Conservation (phyloP, 192 early-diverging fungal species). For the Cladochytrium replicatum region DNA sequence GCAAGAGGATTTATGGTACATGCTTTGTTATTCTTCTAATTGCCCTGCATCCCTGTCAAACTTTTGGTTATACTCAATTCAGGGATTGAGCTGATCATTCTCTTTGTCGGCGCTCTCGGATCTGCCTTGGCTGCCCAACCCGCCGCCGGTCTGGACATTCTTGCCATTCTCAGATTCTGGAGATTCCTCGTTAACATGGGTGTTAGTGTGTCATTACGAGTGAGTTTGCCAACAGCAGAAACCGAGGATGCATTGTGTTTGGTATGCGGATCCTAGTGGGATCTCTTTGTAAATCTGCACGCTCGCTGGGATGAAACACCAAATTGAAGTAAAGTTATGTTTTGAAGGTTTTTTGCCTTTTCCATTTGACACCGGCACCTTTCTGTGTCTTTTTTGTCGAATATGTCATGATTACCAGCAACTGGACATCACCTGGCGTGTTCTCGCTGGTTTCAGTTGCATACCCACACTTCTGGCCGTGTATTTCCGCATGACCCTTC, state of each 20-base stretch:
- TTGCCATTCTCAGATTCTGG: conserved; percentile 66
- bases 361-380: too few relatives aligned
- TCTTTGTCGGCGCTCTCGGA: conserved; percentile 68
- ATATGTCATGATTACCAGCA: conserved; percentile 32
- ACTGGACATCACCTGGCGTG: conserved; percentile 77
- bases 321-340: too few relatives aligned
- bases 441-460: conserved; percentile 66
- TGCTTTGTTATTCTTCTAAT: too few relatives aligned
- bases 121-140: conserved; percentile 54
- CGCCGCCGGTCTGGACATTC: conserved; percentile 51
- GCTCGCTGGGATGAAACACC: conserved; percentile 53
- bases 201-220: conserved; percentile 74
- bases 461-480: conserved; percentile 64
- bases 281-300: conserved; percentile 53
- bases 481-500: conserved; percentile 77
- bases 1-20: conserved; percentile 74
- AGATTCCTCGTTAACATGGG: conserved; percentile 74
- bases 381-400: too few relatives aligned
- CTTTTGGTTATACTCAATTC: too few relatives aligned
- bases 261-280: conserved; percentile 69
- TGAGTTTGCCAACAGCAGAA: conserved; percentile 63
- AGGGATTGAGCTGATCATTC: conserved; percentile 67
- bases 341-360: too few relatives aligned
- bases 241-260: conserved; percentile 70
- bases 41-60: too few relatives aligned